phyloP scores from a whole-genome alignment of 805 yeast genomes.

The Maudiozyma barnettii region DNA sequence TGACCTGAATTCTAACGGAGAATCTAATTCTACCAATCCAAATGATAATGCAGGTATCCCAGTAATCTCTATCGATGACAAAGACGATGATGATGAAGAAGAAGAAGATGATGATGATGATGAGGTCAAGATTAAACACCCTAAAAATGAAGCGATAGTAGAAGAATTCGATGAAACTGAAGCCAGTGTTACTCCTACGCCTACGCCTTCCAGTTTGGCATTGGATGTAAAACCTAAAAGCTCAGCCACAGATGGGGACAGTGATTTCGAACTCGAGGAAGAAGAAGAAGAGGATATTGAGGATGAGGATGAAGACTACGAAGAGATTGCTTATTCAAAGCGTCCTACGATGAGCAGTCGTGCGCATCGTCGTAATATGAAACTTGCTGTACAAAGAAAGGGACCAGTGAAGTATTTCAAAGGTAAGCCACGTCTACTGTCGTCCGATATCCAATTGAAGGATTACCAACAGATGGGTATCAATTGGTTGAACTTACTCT shows the following conservation, averaged over 20 bases:
- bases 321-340: conserved; percentile 20
- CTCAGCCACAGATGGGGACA: not conserved
- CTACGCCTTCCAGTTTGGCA: conserved; percentile 5
- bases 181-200: conserved; percentile 15
- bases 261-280: conserved; percentile 9
- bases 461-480: conserved; percentile 95
- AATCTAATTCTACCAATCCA: not conserved
- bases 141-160: conserved; percentile 21
- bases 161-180: conserved; percentile 27
- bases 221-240: not conserved
- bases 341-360: conserved; percentile 11
- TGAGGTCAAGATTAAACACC: conserved; percentile 20
- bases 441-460: conserved; percentile 59
- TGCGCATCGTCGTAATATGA: conserved; percentile 1
- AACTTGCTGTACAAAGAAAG: conserved; percentile 6
- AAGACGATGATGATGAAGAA: conserved; percentile 19
- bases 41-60: conserved; percentile 15
- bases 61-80: conserved; percentile 15
- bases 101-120: conserved; percentile 16
- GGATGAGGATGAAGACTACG: conserved; percentile 25
- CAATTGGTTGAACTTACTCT: conserved; percentile 81
- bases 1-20: conserved; percentile 43
- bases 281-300: conserved; percentile 28
- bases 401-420: conserved; percentile 40
- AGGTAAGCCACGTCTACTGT: conserved; percentile 60